phyloP scores from a whole-genome alignment of 495 filamentous ascomycete genomes.

The Aspergillus indologenus region DNA sequence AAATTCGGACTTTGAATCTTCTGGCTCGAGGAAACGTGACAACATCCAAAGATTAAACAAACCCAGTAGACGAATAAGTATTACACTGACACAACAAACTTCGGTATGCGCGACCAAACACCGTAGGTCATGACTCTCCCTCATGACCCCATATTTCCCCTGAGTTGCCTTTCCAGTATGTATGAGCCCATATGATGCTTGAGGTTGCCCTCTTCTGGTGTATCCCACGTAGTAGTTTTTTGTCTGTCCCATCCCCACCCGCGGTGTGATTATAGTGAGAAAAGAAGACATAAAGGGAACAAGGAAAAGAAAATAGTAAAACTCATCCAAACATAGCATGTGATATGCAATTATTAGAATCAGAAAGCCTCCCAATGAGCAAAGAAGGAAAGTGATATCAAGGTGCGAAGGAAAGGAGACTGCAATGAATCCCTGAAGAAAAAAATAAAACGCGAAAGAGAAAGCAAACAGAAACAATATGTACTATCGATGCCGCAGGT shows the following conservation, averaged over 20 bases:
- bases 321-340: constrained; percentile 6
- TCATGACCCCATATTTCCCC: neutral
- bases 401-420: constrained; percentile 2
- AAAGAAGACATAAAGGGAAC: constrained; percentile 14
- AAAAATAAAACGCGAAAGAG: constrained; percentile 12
- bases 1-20: constrained; percentile 13
- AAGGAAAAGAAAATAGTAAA: constrained; percentile 18
- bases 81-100: neutral
- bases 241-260: constrained; percentile 7
- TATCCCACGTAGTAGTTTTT: constrained; percentile 14
- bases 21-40: constrained; percentile 1
- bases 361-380: constrained; percentile 21
- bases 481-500: neutral
- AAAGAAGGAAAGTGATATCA: constrained; percentile 14
- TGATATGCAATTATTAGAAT: constrained; percentile 20
- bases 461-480: constrained; percentile 8
- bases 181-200: constrained; percentile 11
- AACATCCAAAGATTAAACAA: neutral
- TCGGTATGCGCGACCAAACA: neutral
- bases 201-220: constrained; percentile 27
- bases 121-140: neutral
- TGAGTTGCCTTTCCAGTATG: constrained; percentile 1
- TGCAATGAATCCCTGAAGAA: constrained; percentile 9
- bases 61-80: neutral
- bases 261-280: constrained; percentile 1